phyloP scores from a whole-genome alignment of 1,139 yeast species.

The Pichia terricola region DNA sequence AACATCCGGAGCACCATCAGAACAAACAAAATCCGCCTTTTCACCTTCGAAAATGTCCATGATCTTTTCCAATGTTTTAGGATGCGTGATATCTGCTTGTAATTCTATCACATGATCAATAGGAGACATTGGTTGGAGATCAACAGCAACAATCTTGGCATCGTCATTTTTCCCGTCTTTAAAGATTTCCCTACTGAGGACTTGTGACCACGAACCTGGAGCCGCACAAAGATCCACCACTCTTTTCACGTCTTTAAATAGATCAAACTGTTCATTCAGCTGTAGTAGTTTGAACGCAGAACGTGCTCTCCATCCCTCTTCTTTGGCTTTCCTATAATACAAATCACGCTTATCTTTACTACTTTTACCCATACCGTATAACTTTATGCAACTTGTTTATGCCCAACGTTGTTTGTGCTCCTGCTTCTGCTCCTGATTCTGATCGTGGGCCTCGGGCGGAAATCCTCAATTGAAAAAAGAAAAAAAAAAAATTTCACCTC shows the following conservation, averaged over 20 bases:
- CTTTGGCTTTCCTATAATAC: conserved; percentile 84
- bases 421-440: too few species aligned
- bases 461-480: too few species aligned
- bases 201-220: conserved; percentile 99
- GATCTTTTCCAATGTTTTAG: conserved; percentile 69
- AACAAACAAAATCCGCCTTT: conserved; percentile 89
- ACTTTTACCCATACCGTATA: conserved; percentile 64
- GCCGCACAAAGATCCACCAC: conserved; percentile 98
- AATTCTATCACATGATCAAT: conserved; percentile 77
- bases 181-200: conserved; percentile 62
- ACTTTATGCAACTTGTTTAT: background rate
- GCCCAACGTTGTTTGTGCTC: too few species aligned
- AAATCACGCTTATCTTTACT: conserved; percentile 93
- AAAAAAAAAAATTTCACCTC: too few species aligned
- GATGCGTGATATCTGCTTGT: conserved; percentile 97
- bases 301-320: conserved; percentile 95
- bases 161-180: conserved; percentile 25
- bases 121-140: conserved; percentile 95
- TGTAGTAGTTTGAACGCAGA: conserved; percentile 91
- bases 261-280: conserved; percentile 77
- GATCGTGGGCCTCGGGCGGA: too few species aligned
- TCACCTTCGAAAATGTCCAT: conserved; percentile 79
- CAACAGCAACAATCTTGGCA: conserved; percentile 85
- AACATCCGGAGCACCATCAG: conserved; percentile 98
- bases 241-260: conserved; percentile 62